Conservation (phyloP, 2,329 filamentous ascomycete genomes). For the Cordyceps pruinosa region DNA sequence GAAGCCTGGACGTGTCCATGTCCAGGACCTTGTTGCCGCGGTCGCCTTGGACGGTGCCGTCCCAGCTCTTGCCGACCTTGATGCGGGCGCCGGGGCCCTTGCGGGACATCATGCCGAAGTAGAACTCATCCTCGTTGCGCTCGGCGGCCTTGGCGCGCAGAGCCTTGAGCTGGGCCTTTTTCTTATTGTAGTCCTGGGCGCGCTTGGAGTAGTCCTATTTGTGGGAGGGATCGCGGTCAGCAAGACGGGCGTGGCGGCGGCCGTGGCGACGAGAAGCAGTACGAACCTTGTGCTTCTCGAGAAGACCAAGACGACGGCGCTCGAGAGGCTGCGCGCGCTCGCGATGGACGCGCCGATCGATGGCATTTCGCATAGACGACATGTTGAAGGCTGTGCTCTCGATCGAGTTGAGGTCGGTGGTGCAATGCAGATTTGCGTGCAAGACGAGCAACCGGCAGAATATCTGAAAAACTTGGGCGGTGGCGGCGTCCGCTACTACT, state of each 20-base stretch:
- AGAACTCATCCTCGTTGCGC: conserved; percentile 67
- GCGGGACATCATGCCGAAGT: conserved; percentile 62
- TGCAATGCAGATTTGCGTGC: conserved; percentile 3
- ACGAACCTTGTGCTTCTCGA: conserved; percentile 86
- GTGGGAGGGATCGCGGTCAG: not conserved
- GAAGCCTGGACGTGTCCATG: conserved; percentile 51
- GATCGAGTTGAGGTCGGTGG: not conserved
- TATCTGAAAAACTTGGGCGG: conserved; percentile 32
- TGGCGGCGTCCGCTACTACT: conserved; percentile 17
- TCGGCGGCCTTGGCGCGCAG: conserved; percentile 56
- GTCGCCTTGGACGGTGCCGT: conserved; percentile 50
- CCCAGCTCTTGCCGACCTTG: conserved; percentile 44
- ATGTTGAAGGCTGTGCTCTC: conserved; percentile 20
- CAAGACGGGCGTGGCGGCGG: not conserved
- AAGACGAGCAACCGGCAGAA: conserved; percentile 27
- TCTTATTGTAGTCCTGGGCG: conserved; percentile 59
- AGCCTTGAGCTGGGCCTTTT: conserved; percentile 52
- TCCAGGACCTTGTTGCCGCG: conserved; percentile 50
- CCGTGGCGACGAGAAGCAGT: not conserved
- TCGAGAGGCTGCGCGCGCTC: conserved; percentile 84
- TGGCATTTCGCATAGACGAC: conserved; percentile 56
- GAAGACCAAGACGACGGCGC: conserved; percentile 78
- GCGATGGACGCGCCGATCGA: conserved; percentile 76
- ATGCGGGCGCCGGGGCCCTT: conserved; percentile 46
- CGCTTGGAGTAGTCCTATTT: conserved; percentile 56